A percentile compares a stretch with the other conserved stretches of the same genome.
Evolutionary conservation across 306 rosid species (phyloP).

Genomic region (Pterocarpus macrocarpus): DNA sequence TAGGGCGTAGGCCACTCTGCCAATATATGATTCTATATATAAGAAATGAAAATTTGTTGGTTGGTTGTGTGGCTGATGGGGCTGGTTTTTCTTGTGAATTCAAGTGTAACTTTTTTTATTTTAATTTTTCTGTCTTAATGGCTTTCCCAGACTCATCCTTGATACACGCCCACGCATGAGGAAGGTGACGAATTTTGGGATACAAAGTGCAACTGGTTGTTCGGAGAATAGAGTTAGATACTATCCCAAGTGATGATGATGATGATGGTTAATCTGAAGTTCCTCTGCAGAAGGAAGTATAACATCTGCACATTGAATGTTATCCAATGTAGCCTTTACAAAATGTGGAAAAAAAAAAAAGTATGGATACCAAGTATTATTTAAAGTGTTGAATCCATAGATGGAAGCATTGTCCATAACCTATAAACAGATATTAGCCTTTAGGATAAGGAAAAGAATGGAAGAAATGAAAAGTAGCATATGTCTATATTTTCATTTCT

Average conservation of each 20-base stretch:
- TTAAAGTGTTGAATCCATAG: conserved; percentile 35
- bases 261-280: background rate
- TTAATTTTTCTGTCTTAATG: conserved; percentile 29
- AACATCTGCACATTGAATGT: conserved; percentile 38
- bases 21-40: conserved; percentile 73
- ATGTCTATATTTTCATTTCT: conserved; percentile 26
- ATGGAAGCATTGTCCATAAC: conserved; percentile 35
- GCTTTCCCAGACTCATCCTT: conserved; percentile 46
- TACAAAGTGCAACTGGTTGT: conserved; percentile 23
- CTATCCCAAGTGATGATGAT: conserved; percentile 20
- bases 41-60: conserved; percentile 74
- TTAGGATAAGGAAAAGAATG: conserved; percentile 45
- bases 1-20: conserved; percentile 75
- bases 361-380: conserved; percentile 28
- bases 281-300: conserved; percentile 30
- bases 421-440: conserved; percentile 31
- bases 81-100: conserved; percentile 67
- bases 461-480: conserved; percentile 33
- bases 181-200: conserved; percentile 47
- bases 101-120: conserved; percentile 57
- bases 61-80: conserved; percentile 76
- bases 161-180: conserved; percentile 30
- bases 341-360: conserved; percentile 14
- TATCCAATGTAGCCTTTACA: conserved; percentile 44
- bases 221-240: conserved; percentile 39